Conservation (phyloP, 352 stramenopile species). For the Globisporangium nodosum region DNA sequence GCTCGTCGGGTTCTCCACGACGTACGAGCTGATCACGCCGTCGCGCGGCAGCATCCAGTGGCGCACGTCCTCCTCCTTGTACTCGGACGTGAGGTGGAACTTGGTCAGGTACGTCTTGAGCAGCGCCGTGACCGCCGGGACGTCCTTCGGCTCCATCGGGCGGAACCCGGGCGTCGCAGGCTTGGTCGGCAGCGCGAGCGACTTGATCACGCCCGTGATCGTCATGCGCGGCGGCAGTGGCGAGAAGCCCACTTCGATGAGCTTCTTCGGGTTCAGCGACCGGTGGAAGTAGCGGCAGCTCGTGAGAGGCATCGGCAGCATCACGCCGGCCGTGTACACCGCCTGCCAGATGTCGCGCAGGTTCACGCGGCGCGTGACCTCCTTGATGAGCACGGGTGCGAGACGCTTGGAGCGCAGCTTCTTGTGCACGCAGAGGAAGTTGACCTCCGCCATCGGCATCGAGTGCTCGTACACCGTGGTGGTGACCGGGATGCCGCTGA, state of each 20-base stretch:
- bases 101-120: conserved; percentile 50
- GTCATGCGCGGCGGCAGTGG: conserved; percentile 91
- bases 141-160: conserved; percentile 48
- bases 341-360: conserved; percentile 91
- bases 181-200: conserved; percentile 78
- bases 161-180: conserved; percentile 35
- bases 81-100: conserved; percentile 82
- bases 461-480: conserved; percentile 52
- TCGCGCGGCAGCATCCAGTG: conserved; percentile 97
- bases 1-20: conserved; percentile 68
- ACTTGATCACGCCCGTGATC: conserved; percentile 90
- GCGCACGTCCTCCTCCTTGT: conserved; percentile 90
- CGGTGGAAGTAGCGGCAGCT: conserved; percentile 96
- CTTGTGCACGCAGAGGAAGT: conserved; percentile 99
- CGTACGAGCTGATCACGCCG: conserved; percentile 95
- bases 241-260: conserved; percentile 98
- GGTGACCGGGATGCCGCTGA: conserved; percentile 92
- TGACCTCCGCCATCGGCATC: conserved; percentile 92
- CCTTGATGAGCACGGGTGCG: conserved; percentile 98
- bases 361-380: conserved; percentile 98
- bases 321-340: conserved; percentile 97
- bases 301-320: conserved; percentile 94
- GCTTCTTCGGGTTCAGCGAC: conserved; percentile 97
- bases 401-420: conserved; percentile 95
- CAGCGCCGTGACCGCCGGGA: conserved; percentile 39